These are phyloP conservation scores for Trichomonas tenax DNA, from an alignment of 208 protist genomes.

Conservation along the genomic window DNA sequence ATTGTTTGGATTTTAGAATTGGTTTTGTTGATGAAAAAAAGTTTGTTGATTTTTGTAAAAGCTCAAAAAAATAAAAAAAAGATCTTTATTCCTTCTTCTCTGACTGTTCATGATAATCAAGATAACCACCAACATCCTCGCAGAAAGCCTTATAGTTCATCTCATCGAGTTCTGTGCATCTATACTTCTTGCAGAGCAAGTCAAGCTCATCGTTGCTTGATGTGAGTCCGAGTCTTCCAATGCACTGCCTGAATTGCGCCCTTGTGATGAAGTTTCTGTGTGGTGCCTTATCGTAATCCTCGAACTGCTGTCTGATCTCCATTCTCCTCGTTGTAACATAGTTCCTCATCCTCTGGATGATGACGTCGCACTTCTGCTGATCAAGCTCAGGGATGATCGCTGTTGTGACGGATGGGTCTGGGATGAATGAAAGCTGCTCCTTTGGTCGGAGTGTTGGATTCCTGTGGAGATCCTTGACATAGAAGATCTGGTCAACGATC, in stretches of 20 bases:
- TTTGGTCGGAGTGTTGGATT: neutral
- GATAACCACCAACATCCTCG: neutral
- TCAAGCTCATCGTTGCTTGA: neutral
- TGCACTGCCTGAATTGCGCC: neutral
- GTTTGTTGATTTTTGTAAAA: too few relatives aligned
- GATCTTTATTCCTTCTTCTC: too few relatives aligned
- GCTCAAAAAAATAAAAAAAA: too few relatives aligned
- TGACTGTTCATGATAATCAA: neutral
- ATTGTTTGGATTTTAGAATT: too few relatives aligned
- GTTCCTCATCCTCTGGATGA: neutral
- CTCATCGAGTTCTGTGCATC: neutral
- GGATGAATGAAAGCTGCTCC: neutral
- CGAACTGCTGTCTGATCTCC: neutral
- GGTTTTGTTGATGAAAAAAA: too few relatives aligned
- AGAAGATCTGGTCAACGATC: neutral
- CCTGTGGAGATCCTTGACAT: neutral
- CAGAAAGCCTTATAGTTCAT: neutral
- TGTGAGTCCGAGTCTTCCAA: neutral
- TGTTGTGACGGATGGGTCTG: neutral
- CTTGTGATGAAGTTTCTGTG: neutral
- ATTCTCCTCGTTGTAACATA: neutral
- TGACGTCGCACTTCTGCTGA: neutral
- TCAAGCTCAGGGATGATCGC: neutral
- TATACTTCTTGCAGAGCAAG: conserved; percentile 13
- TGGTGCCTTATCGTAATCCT: neutral